phyloP scores from a whole-genome alignment of 257 asterid genomes.

The Cordia subcordata region DNA sequence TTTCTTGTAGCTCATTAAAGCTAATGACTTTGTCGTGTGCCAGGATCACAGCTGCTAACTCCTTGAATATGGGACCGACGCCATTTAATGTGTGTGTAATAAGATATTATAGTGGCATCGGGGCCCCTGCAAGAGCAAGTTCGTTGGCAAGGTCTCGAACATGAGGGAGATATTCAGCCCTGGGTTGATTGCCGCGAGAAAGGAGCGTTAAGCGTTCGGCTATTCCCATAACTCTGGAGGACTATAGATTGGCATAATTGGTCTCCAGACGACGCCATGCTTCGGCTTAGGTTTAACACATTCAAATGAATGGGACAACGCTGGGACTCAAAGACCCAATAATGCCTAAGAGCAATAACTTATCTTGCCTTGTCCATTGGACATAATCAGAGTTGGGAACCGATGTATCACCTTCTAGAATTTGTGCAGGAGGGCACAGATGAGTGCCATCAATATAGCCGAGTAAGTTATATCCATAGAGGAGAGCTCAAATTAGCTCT shows the following conservation, averaged over 20 bases:
- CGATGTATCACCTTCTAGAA: neutral
- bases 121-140: neutral
- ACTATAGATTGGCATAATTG: neutral
- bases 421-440: neutral
- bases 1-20: neutral
- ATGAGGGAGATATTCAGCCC: neutral
- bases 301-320: neutral
- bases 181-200: neutral
- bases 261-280: neutral
- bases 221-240: no score
- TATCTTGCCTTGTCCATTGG: neutral
- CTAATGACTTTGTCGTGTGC: neutral
- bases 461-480: neutral
- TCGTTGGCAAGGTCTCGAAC: neutral
- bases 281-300: no score
- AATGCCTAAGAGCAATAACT: neutral
- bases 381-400: neutral
- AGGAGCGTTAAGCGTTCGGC: neutral
- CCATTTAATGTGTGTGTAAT: neutral
- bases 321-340: neutral
- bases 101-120: neutral
- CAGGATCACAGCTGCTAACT: neutral
- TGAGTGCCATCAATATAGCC: neutral
- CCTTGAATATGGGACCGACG: neutral
- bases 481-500: neutral